Evolutionary conservation across 768 basidiomycete species (phyloP).

Genomic region (Macrocybe gigantea): DNA sequence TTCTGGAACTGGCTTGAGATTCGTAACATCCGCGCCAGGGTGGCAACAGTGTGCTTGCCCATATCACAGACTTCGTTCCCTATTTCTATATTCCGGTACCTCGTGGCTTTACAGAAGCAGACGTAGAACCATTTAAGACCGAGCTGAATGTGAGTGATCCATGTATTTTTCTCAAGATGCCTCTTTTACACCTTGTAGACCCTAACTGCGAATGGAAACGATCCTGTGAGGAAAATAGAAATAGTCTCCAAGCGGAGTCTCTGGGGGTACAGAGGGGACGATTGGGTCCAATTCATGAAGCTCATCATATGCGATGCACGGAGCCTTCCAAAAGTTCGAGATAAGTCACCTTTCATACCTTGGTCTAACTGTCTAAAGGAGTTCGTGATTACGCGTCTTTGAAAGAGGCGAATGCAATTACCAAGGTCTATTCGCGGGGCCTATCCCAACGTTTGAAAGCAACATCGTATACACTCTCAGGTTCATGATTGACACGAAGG

Average conservation of each 20-base stretch:
- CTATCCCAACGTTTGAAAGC: conserved; percentile 80
- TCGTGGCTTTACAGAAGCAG: conserved; percentile 68
- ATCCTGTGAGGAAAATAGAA: conserved; percentile 46
- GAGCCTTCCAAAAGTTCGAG: conserved; percentile 83
- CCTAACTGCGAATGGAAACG: conserved; percentile 21
- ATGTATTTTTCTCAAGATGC: neutral
- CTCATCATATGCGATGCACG: conserved; percentile 70
- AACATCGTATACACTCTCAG: conserved; percentile 88
- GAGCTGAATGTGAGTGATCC: conserved; percentile 65
- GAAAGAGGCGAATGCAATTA: conserved; percentile 72
- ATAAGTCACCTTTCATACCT: conserved; percentile 45
- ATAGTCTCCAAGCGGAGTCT: conserved; percentile 65
- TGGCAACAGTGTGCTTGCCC: conserved; percentile 86
- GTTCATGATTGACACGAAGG: conserved; percentile 98
- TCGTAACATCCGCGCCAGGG: conserved; percentile 32
- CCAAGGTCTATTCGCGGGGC: conserved; percentile 48
- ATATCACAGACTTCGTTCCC: conserved; percentile 78
- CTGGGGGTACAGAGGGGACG: conserved; percentile 88
- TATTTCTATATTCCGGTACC: conserved; percentile 93
- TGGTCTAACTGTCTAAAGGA: neutral
- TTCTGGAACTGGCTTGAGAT: neutral
- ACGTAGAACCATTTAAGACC: conserved; percentile 57
- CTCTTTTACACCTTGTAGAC: conserved; percentile 16
- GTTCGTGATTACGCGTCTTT: conserved; percentile 46
- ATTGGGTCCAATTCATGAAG: conserved; percentile 76